These are phyloP conservation scores for Saksenaea vasiformis DNA, from an alignment of 371 early-diverging fungal species.

Conservation along the genomic window DNA sequence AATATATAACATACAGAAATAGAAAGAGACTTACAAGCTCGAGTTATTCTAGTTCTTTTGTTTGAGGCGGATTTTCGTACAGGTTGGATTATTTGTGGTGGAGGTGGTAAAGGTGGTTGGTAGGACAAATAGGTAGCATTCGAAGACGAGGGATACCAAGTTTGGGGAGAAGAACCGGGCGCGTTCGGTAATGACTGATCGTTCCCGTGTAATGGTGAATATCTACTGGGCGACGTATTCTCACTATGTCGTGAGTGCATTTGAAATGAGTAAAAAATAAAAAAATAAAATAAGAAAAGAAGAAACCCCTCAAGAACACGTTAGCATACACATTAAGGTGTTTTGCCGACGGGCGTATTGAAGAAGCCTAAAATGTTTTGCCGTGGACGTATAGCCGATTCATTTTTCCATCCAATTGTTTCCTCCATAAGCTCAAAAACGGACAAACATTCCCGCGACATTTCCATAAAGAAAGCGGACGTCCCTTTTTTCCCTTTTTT, in stretches of 20 bases:
- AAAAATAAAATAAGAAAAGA: background rate
- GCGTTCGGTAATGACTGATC: background rate
- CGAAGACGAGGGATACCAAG: background rate
- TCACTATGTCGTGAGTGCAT: background rate
- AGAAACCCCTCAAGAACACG: background rate
- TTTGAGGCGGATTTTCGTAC: background rate
- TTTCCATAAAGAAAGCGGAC: background rate
- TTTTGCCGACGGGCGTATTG: conserved; percentile 4
- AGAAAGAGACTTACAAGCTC: conserved; percentile 38
- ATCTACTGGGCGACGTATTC: background rate
- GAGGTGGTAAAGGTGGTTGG: background rate
- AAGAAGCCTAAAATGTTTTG: conserved; percentile 1
- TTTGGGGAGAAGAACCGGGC: background rate
- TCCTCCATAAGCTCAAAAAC: background rate
- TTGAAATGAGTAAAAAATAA: background rate
- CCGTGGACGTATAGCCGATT: background rate
- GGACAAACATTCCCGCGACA: background rate
- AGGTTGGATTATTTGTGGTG: background rate
- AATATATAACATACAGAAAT: background rate
- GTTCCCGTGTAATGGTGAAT: background rate
- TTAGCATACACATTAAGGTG: background rate
- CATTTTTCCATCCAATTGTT: background rate
- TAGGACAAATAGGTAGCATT: background rate
- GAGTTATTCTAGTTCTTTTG: conserved; percentile 32
- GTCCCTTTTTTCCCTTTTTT: too few species aligned